Base-by-base conservation (phyloP, 2,329 filamentous ascomycete species). In the Thielaviopsis musarum region DNA sequence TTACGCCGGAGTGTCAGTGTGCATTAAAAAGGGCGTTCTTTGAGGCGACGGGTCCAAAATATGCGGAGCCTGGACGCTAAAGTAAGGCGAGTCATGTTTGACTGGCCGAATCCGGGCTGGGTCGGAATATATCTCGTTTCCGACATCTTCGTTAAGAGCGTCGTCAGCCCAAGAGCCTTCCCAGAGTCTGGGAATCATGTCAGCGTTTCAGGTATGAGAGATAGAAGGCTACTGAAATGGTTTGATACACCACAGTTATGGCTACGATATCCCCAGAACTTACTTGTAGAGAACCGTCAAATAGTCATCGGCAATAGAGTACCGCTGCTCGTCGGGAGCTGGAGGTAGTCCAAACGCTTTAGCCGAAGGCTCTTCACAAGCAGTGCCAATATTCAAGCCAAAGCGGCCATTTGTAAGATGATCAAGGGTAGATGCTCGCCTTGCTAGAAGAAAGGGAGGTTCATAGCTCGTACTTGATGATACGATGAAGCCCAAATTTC, bases 401-500 rank as follows among this genome's bases (percentile, higher is more conserved):
- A 71, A 67, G 54, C 82, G 73, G n/a, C 83, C 82, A 54, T 79
- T 78, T 0, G 81, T 81, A 10, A 87, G 69, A 66, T 87, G 84
- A 65, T 87, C 84, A 0, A 86, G 73, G 0, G 83, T 87, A 3
- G 78, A 81, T 12, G 87, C 69, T n/a, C 82, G 71, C 19, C 83
- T 70, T 0, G 84, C 83, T 15, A 87, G 71, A 63, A 84, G 79
- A 65, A 85, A 87, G 0, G 84, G 83, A 65, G 82, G 77, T 66
- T 87, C 83, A 62, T 87, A 87, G 0, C 81, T 85, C 0, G 83
- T 85, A 1, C 79, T 78, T 0, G 83, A 77, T 0, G 84, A 87
- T 1, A 87, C 80, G 0, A 83, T 83, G 62, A 87, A 87, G 0
- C 78, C 80, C n/a, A 88, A 76, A 61, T 74, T 84, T 63, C 79